phyloP scores from a whole-genome alignment of 176 grass and related monocot genomes.

The Cenchrus americanus region DNA sequence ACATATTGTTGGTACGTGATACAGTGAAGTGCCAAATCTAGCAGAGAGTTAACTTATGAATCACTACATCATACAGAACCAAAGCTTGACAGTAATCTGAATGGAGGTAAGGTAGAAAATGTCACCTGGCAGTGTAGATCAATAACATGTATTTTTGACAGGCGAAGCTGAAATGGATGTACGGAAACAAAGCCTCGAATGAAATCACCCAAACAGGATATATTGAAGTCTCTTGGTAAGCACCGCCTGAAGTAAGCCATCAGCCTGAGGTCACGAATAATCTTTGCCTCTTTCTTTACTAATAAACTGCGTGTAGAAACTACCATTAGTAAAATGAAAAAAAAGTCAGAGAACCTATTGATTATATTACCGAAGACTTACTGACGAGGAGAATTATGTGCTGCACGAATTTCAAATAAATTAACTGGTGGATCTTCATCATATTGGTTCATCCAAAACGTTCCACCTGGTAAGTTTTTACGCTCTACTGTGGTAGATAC shows the following conservation, averaged over 20 bases:
- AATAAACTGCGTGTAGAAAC: conserved; percentile 42
- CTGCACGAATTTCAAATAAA: conserved; percentile 59
- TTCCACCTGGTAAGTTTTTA: conserved; percentile 75
- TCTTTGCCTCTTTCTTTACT: conserved; percentile 65
- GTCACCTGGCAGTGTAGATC: conserved; percentile 61
- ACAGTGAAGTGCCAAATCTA: neutral
- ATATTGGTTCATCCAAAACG: conserved; percentile 60
- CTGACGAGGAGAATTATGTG: conserved; percentile 44
- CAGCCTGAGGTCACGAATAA: conserved; percentile 62
- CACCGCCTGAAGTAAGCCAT: conserved; percentile 75
- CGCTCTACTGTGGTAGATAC: conserved; percentile 42
- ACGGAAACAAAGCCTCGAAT: conserved; percentile 46
- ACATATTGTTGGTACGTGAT: neutral
- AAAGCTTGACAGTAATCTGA: neutral
- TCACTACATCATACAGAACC: neutral
- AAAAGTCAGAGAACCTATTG: neutral
- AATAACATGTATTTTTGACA: conserved; percentile 61
- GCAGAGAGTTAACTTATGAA: neutral
- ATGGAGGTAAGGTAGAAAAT: neutral
- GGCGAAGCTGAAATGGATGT: conserved; percentile 49
- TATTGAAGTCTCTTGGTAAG: conserved; percentile 62
- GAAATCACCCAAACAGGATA: conserved; percentile 50
- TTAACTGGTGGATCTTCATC: conserved; percentile 45
- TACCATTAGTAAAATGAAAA: conserved; percentile 13
- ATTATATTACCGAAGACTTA: conserved; percentile 45